Percentiles rank a stretch among this genome's conserved stretches.
Conservation (phyloP, 352 stramenopile genomes). For the Pilasporangium apinafurcum region DNA sequence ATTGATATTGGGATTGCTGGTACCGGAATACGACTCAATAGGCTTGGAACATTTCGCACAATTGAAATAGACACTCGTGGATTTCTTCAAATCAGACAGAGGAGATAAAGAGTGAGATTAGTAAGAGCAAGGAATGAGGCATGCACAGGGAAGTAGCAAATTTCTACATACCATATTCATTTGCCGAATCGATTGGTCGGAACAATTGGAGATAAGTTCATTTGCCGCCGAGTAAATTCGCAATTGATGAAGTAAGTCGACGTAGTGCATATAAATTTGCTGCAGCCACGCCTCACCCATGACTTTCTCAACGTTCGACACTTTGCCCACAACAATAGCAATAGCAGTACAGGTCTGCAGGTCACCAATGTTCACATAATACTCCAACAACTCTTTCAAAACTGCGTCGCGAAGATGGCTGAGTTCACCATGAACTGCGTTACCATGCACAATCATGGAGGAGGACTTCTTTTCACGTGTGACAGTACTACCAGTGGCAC, state of each 20-base stretch:
- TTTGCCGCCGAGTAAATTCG: conserved; percentile 86
- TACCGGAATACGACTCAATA: conserved; percentile 40
- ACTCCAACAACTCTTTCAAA: conserved; percentile 84
- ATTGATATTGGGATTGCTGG: conserved; percentile 9
- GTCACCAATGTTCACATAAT: conserved; percentile 82
- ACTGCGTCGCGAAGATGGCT: conserved; percentile 64
- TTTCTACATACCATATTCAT: conserved; percentile 78
- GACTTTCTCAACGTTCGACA: conserved; percentile 72
- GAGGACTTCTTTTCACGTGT: conserved; percentile 28
- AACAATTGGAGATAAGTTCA: conserved; percentile 78
- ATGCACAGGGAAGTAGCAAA: not conserved
- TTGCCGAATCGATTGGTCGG: conserved; percentile 82
- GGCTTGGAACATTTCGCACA: conserved; percentile 73
- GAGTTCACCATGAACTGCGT: conserved; percentile 68
- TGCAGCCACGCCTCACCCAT: conserved; percentile 86
- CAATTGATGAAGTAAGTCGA: conserved; percentile 82
- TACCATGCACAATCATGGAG: conserved; percentile 67
- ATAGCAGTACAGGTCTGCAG: conserved; percentile 81
- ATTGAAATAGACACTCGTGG: conserved; percentile 83
- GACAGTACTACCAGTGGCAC: conserved; percentile 1
- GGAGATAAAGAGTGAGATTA: conserved; percentile 1
- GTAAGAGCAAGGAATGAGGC: not conserved
- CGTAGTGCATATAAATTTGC: conserved; percentile 90
- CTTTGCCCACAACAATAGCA: conserved; percentile 57
- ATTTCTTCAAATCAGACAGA: conserved; percentile 50